Base-by-base conservation (phyloP, 108 stramenopile species). In the Nitzschia palea region DNA sequence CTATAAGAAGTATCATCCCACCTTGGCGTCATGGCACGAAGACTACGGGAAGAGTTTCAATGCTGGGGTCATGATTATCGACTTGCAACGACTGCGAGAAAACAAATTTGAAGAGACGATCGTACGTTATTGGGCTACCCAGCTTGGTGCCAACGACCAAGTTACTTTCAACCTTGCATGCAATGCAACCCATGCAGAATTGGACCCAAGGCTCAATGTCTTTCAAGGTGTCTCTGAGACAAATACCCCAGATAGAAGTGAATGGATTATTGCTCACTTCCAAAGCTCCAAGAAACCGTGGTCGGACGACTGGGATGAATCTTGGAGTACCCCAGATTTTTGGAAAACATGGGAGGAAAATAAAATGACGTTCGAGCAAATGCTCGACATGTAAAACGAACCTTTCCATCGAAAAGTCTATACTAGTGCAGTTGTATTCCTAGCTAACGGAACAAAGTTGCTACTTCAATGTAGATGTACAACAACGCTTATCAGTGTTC, bases 251-350 rank as follows among this genome's bases (percentile, higher is more conserved):
- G 47, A 8, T 5, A 12, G 47, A 48, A 48, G 47, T 20, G 54
- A 55, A 29, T 55, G 54, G 54, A 55, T 32, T 14, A 55, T 55
- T 55, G 54, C 31, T 4, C 54, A 55, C n/a, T 32, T 55, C 14
- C 54, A 55, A 55, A 33, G 54, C 29, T 55, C 54, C 26, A 55
- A 55, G 31, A 55, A 55, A 29, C 54, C 54, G 10, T 55, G 54
- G 54, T 48, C 47, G n/a, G 47, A 48, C 22, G 9, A 4, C 4
- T 48, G 47, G 47, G 47, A 48, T 20, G 47, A 48, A 20, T 10
- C 47, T 20, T 48, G 47, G 47, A 48, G 47, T 18, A 20, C 47
- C 15, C 9, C 5, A 8, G 47, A 48, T 18, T 48, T 48, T 20
- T 48, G 47, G 47, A 12, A 48, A 20, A 48, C 18, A 48, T 48